Evolutionary conservation across 225 moss, liverwort and hornwort species (phyloP), one percentile per base, ranked within the genome.

Genomic region (Thuidium tamariscinum): DNA sequence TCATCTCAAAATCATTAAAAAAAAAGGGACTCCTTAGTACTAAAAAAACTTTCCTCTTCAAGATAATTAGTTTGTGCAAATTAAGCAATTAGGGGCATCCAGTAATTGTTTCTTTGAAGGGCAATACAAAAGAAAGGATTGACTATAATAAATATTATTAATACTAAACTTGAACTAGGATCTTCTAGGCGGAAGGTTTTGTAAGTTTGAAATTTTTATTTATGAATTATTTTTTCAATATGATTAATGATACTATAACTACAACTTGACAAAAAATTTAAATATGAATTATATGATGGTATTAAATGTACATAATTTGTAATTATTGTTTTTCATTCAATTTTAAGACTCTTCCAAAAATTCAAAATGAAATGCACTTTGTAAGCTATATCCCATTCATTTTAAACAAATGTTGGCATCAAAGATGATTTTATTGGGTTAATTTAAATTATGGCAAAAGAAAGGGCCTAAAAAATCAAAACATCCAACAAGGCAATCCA

Each of bases 161-260:
- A 41, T 3, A 41, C 1, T 69, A 69, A 41, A 25, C 1, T 41
- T 41, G 15, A 41, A 42, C 1, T 37, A 37, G 2, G 12, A 2
- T 6, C 14, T 69, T 69, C 2, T 26, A 16, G 1, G n/a, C n/a
- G n/a, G 16, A 5, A 26, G 8, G 3, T 25, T 0, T 41, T 0
- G 0, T 0, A 25, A 69, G 8, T 41, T 41, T 41, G 26, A 13
- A 13, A 10, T 3, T 2, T 49, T 49, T 16, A 41, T 3, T 15
- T 3, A 3, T 26, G 16, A 70, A 16, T 26, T 26, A 0, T 3
- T 16, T 70, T 41, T 3, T 42, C 26, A 9, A 70, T 26, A 42
- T 15, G 16, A 70, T 16, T 9, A 41, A 26, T 42, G 26, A 8
- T 8, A 49, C 13, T 49, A 49, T 49, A 49, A 14, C 25, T 41